Base-by-base conservation (phyloP, 2,329 filamentous ascomycete species). In the Botryosphaeria dothidea region DNA sequence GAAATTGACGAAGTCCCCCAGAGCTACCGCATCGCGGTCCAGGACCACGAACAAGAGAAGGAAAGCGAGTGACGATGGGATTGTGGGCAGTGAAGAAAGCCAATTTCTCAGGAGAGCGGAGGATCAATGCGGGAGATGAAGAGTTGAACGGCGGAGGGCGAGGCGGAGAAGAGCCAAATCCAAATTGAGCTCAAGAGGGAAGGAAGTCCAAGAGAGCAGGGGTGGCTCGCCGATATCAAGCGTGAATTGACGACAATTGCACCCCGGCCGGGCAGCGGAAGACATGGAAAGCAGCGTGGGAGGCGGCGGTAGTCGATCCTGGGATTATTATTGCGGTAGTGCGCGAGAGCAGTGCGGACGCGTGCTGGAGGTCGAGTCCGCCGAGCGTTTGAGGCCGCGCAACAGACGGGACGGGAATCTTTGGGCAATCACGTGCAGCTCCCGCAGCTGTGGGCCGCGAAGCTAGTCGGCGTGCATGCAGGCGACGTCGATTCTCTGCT, bases 191-290 rank as follows among this genome's bases (percentile, higher is more conserved):
- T 64, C 61, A 64, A 64, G 62, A 64, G 49, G 51, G 62, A 64
- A 64, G 38, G 61, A 64, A 51, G 61, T 36, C 36, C 29, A 64
- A n/a, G 23, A 56, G 48, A 64, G 61, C 61, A 64, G 61, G 61
- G 41, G 62, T 58, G 29, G 62, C 31, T 64, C 29, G 38, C 31
- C 51, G 51, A 36, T 34, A 31, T 57, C 62, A 31, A 64, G 29
- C 51, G 41, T 23, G 49, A 54, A 64, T 46, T 48, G 43, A 57
- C 46, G 58, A 51, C 51, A 43, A 64, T 64, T 52, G 61, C 61
- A 23, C 48, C 27, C 34, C 48, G 13, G 19, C 17, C 29, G 43
- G 19, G 38, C 61, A 25, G 43, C 49, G 49, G 61, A 46, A 64
- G 61, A 64, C 61, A 64, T 64, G 27, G 38, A 43, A 52, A 46